Evolutionary conservation across 768 basidiomycete genomes (phyloP).

Genomic region (Xanthoconium purpureum): DNA sequence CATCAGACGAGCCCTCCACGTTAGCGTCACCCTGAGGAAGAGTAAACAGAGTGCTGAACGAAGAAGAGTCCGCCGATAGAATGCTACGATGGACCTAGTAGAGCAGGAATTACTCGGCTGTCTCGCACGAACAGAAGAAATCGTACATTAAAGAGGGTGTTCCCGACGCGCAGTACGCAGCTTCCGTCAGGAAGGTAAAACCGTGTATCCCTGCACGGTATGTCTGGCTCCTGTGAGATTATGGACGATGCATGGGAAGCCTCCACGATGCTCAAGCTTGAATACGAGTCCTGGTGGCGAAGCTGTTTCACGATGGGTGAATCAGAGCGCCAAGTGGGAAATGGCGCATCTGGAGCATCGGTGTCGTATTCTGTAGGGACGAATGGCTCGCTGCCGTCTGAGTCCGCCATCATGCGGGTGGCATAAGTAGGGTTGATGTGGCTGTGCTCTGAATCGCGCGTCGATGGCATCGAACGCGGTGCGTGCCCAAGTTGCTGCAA

Average conservation of each 20-base stretch:
- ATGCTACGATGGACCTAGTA: conserved; percentile 56
- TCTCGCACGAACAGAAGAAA: not conserved
- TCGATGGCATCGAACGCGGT: conserved; percentile 60
- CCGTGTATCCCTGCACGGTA: conserved; percentile 39
- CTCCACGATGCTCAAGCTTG: conserved; percentile 1
- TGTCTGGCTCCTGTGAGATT: conserved; percentile 9
- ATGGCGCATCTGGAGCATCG: not conserved
- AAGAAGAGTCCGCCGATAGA: conserved; percentile 60
- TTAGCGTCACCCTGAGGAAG: conserved; percentile 54
- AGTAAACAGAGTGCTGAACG: conserved; percentile 64
- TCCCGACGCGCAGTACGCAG: conserved; percentile 59
- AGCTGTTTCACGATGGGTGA: conserved; percentile 9
- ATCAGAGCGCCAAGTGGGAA: conserved; percentile 6
- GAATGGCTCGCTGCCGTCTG: conserved; percentile 12
- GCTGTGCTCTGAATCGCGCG: conserved; percentile 13
- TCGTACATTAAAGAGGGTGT: conserved; percentile 67
- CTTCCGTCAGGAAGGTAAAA: conserved; percentile 72
- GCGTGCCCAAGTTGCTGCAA: conserved; percentile 61
- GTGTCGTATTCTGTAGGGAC: conserved; percentile 22
- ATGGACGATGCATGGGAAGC: not conserved
- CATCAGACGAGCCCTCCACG: conserved; percentile 60
- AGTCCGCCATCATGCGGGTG: conserved; percentile 15
- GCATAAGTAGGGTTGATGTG: conserved; percentile 4
- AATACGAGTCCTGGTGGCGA: conserved; percentile 7
- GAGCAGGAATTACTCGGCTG: not conserved